phyloP scores from a whole-genome alignment of 2,329 filamentous ascomycete species.

The Neurospora sp. region DNA sequence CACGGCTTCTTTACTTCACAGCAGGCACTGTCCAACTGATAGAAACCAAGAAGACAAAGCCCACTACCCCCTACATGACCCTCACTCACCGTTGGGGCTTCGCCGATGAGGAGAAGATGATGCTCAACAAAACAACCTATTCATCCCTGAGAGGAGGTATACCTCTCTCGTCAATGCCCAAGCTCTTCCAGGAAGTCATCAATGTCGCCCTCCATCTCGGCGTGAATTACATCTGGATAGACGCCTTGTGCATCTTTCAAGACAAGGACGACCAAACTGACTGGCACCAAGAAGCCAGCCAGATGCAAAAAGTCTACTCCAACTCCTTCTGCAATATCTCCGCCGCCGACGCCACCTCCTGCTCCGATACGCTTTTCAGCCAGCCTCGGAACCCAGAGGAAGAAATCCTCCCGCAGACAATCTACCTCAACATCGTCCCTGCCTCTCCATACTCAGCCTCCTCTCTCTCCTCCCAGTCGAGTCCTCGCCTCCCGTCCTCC shows the following conservation, averaged over 20 bases:
- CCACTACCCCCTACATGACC: not conserved
- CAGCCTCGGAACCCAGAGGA: not conserved
- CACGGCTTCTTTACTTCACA: not conserved
- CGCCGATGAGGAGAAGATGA: not conserved
- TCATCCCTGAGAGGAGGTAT: not conserved
- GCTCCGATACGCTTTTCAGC: not conserved
- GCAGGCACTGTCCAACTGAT: not conserved
- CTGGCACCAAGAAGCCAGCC: not conserved
- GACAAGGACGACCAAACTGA: not conserved
- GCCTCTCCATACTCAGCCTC: no score
- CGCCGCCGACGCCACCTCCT: not conserved
- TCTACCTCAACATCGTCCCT: not conserved
- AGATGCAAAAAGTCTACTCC: slow-evolving; percentile 1
- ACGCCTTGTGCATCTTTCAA: slow-evolving; percentile 1
- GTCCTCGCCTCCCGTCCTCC: not conserved
- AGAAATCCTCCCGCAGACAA: not conserved
- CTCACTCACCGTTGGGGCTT: not conserved
- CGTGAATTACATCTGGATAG: slow-evolving; percentile 3
- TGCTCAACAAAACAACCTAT: not conserved
- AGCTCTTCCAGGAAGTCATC: slow-evolving; percentile 1
- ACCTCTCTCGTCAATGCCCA: not conserved
- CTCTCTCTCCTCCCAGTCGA: not conserved
- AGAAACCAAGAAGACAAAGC: not conserved
- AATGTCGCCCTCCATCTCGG: not conserved
- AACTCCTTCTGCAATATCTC: slow-evolving; percentile 1